Evolutionary conservation across 371 early-diverging fungal species (phyloP), one percentile per base, ranked within the genome.

Genomic region (Batkoa obscura): DNA sequence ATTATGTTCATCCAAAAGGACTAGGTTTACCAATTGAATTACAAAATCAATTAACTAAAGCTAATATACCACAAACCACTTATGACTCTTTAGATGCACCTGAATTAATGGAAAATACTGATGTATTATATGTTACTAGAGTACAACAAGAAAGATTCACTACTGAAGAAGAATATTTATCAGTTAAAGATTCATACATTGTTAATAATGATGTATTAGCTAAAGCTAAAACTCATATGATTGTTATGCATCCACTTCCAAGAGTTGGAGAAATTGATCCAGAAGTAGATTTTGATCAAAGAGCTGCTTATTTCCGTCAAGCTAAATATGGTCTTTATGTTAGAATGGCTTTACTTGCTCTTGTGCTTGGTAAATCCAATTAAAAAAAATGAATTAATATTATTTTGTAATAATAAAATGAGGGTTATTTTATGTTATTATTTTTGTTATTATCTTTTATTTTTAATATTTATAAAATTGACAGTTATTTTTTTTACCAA

Each of bases 201-300:
- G 75, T 97, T 62, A 89, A 88, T 71, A 90, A 88, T 70, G 72
- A 79, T 62, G 68, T 81, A 34, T 66, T 94, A 68, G 73, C 75
- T 65, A 76, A 77, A 66, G 90, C 90, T 64, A 94, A 97, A 73
- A 68, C 83, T 35, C 84, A 88, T 64, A 94, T 94, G 95, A 85
- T 94, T 64, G 88, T 94, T 45, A 88, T 94, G 91, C 97, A 94
- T 78, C 95, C 97, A 60, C 70, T 94, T 61, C 97, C 97, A 12
- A 79, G 97, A 61, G 83, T 94, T 34, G 81, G 85, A 39, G 95
- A 94, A 72, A 93, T 97, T 61, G 89, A 87, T 56, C 87, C 86
- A 45, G 94, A 94, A 66, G 94, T 97, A 43, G 97, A 94, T 66
- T 88, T 89, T 61, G 95, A 94, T 63, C 91, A 83, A 66, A 78